Evolutionary conservation across 345 rosid genomes (phyloP).

Genomic region (Heritiera littoralis): DNA sequence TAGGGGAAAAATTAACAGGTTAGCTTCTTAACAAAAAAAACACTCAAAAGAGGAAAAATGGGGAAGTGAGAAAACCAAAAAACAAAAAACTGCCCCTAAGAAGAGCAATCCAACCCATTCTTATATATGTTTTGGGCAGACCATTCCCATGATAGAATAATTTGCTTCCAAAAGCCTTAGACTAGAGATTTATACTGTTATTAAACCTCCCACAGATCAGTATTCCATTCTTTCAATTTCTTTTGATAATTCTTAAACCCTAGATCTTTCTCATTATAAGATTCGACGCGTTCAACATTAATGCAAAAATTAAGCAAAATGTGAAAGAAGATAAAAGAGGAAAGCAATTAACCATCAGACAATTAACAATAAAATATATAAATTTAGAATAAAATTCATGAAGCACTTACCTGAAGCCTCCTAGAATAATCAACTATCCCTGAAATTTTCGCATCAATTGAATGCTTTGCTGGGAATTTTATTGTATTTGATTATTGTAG

Average conservation of each 20-base stretch:
- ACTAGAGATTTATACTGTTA: neutral
- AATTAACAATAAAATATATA: neutral
- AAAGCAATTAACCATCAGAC: neutral
- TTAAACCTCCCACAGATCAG: neutral
- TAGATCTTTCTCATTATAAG: conserved; percentile 11
- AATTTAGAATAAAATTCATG: neutral
- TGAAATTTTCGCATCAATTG: neutral
- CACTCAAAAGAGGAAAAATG: neutral
- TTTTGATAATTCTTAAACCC: neutral
- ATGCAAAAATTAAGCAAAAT: neutral
- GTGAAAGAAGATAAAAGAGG: neutral
- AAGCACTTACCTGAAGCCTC: conserved; percentile 7
- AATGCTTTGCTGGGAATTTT: neutral
- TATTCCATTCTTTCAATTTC: neutral
- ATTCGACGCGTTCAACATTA: neutral
- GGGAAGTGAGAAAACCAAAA: neutral
- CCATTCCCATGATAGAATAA: neutral
- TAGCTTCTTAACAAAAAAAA: neutral
- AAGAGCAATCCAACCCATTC: neutral
- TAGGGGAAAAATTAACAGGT: neutral
- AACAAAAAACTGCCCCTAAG: neutral
- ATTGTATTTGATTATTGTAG: neutral
- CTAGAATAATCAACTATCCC: neutral
- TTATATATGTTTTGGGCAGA: neutral
- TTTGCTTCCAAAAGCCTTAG: neutral